Percentiles rank a stretch among this genome's conserved stretches.
Evolutionary conservation across 140 eudicot species (phyloP).

Genomic region (Flaveria floridana): DNA sequence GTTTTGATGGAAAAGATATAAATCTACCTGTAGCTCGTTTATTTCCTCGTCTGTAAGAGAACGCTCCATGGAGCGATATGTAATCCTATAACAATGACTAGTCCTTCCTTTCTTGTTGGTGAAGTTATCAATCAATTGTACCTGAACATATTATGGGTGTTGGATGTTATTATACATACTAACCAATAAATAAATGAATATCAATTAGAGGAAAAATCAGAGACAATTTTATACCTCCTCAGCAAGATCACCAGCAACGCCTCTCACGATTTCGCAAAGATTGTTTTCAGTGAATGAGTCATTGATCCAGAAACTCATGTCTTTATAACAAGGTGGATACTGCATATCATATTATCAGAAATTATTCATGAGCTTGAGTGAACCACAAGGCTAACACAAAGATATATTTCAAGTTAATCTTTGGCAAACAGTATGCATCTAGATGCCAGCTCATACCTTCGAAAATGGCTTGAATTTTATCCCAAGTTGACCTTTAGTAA

Average conservation of each 20-base stretch:
- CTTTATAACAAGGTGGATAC: conserved; percentile 98
- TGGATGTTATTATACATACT: background rate
- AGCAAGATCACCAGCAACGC: conserved; percentile 69
- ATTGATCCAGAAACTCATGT: conserved; percentile 96
- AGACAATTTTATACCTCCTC: conserved; percentile 62
- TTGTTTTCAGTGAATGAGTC: conserved; percentile 87
- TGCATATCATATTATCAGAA: conserved; percentile 41
- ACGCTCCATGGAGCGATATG: conserved; percentile 89
- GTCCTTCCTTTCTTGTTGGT: conserved; percentile 96
- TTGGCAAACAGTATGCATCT: background rate
- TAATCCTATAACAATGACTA: conserved; percentile 82
- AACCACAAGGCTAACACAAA: background rate
- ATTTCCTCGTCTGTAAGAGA: conserved; percentile 85
- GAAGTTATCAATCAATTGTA: conserved; percentile 69
- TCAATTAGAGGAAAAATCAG: background rate
- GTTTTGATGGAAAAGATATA: background rate
- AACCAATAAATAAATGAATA: background rate
- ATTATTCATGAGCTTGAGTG: background rate
- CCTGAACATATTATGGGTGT: conserved; percentile 25
- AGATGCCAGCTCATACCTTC: conserved; percentile 55
- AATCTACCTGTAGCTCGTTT: conserved; percentile 75
- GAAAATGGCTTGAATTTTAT: conserved; percentile 91
- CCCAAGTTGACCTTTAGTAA: conserved; percentile 87
- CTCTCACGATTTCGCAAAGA: conserved; percentile 26
- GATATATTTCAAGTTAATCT: background rate